A percentile compares a stretch with the other conserved stretches of the same genome.
These are phyloP conservation scores for Acmispon strigosus DNA, from an alignment of 306 rosid genomes.

Conservation along the genomic window DNA sequence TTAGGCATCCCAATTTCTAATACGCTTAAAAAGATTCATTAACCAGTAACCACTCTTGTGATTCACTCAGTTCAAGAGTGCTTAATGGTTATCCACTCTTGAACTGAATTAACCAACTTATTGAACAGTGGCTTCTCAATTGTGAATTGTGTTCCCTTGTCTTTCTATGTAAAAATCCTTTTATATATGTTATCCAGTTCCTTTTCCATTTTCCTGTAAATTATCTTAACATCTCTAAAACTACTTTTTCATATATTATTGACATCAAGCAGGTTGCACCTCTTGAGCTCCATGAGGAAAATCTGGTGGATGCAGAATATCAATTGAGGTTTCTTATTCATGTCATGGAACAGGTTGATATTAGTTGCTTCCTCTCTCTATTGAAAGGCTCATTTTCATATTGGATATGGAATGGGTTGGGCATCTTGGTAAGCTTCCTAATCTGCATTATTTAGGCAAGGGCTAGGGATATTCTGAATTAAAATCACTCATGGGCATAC, in stretches of 20 bases:
- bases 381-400: constrained; percentile 73
- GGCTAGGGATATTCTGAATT: background rate
- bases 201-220: background rate
- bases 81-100: background rate
- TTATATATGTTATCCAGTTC: background rate
- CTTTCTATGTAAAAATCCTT: background rate
- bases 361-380: constrained; percentile 59
- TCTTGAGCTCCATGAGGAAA: constrained; percentile 58
- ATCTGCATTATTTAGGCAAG: constrained; percentile 5
- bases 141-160: background rate
- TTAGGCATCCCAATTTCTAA: too few relatives aligned
- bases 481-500: background rate
- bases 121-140: background rate
- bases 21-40: background rate
- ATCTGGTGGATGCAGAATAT: constrained; percentile 70
- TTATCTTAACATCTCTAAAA: background rate
- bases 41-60: background rate
- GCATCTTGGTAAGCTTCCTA: constrained; percentile 59
- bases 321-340: constrained; percentile 77
- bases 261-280: constrained; percentile 77
- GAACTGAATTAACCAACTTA: background rate
- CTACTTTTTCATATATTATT: background rate
- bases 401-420: constrained; percentile 84
- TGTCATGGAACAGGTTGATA: constrained; percentile 43
- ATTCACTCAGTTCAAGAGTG: background rate